phyloP scores from a whole-genome alignment of 2,329 filamentous ascomycete species.

The Cercospora sesami region DNA sequence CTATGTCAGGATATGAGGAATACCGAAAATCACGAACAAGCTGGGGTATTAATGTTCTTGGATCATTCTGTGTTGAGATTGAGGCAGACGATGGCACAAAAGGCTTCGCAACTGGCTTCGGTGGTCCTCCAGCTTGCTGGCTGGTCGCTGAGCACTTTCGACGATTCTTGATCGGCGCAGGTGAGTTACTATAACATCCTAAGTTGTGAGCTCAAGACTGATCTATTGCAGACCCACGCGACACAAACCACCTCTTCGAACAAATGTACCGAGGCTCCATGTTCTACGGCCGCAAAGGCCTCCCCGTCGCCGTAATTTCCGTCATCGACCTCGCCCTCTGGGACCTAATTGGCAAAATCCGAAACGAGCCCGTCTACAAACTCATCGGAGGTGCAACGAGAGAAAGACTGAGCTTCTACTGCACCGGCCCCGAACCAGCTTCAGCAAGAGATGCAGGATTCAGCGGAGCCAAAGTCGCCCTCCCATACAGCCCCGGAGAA shows the following conservation, averaged over 20 bases:
- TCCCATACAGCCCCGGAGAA: slow-evolving; percentile 88
- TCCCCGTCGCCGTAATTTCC: slow-evolving; percentile 86
- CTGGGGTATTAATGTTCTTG: slow-evolving; percentile 94
- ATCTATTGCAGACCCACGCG: slow-evolving; percentile 68
- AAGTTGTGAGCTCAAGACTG: slow-evolving; percentile 3
- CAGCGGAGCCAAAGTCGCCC: slow-evolving; percentile 83
- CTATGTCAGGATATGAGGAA: slow-evolving; percentile 84
- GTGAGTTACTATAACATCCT: slow-evolving; percentile 39
- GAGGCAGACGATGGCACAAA: slow-evolving; percentile 88
- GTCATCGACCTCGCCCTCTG: slow-evolving; percentile 91
- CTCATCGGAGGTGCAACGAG: slow-evolving; percentile 89
- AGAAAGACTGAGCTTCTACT: slow-evolving; percentile 85
- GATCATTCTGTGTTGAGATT: slow-evolving; percentile 87
- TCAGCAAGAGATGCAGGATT: slow-evolving; percentile 85
- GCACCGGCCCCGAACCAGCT: slow-evolving; percentile 81
- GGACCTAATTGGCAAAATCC: slow-evolving; percentile 88
- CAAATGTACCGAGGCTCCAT: slow-evolving; percentile 95
- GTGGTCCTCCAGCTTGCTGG: slow-evolving; percentile 91
- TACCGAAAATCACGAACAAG: slow-evolving; percentile 85
- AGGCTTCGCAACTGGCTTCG: slow-evolving; percentile 91
- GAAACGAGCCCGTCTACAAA: slow-evolving; percentile 91
- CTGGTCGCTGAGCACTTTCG: slow-evolving; percentile 91
- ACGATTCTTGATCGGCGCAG: slow-evolving; percentile 80
- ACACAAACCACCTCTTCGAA: slow-evolving; percentile 90
- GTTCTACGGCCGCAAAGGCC: slow-evolving; percentile 94